Percentiles rank a stretch among this genome's conserved stretches.
Evolutionary conservation across 2,329 filamentous ascomycete species (phyloP).

Genomic region (Colletotrichum truncatum): DNA sequence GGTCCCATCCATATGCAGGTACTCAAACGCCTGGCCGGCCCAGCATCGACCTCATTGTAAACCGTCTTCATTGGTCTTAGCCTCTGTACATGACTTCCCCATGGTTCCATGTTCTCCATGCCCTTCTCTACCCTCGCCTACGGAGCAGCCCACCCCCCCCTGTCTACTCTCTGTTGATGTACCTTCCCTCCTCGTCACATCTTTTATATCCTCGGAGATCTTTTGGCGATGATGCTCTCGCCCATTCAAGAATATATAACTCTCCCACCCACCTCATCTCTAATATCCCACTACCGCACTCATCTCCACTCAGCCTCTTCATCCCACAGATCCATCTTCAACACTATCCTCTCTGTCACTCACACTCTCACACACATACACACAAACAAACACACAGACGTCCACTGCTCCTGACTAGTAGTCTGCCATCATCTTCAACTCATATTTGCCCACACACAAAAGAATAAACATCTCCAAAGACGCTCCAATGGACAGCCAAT

Average conservation of each 20-base stretch:
- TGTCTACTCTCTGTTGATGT: not conserved
- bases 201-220: slow-evolving; percentile 12
- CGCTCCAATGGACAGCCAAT: slow-evolving; percentile 10
- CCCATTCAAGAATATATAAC: slow-evolving; percentile 4
- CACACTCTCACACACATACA: no score
- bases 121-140: not conserved
- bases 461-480: not conserved
- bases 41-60: not conserved
- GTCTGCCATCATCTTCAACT: not conserved
- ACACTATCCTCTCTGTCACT: not conserved
- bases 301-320: not conserved
- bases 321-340: slow-evolving; percentile 9
- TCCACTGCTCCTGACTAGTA: not conserved
- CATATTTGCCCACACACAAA: not conserved
- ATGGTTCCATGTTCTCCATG: slow-evolving; percentile 1
- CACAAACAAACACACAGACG: no score
- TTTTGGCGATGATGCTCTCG: slow-evolving; percentile 4
- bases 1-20: not conserved
- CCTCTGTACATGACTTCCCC: not conserved
- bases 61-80: not conserved
- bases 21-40: not conserved
- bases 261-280: not conserved
- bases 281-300: not conserved
- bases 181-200: not conserved
- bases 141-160: not conserved